These are phyloP conservation scores for Aspergillus uvarum DNA, from an alignment of 2,329 filamentous ascomycete species.

Conservation along the genomic window DNA sequence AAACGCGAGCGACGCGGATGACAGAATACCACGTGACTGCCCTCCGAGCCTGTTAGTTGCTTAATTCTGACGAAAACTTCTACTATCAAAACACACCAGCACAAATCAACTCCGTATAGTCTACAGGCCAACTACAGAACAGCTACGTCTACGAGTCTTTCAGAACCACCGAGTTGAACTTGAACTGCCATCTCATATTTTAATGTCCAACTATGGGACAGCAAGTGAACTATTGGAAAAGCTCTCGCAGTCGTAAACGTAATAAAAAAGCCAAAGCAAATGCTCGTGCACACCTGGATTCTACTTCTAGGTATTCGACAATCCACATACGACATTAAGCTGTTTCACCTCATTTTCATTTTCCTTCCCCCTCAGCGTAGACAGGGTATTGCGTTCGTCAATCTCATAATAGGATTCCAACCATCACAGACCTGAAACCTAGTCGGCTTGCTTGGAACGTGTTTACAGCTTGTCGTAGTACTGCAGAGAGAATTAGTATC, in stretches of 20 bases:
- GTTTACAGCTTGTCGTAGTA: slow-evolving; percentile 99
- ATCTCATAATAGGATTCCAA: slow-evolving; percentile 44
- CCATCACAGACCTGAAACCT: slow-evolving; percentile 41
- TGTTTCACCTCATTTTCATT: slow-evolving; percentile 24
- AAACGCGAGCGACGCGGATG: slow-evolving; percentile 26
- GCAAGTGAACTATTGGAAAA: slow-evolving; percentile 26
- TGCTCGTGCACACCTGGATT: slow-evolving; percentile 30
- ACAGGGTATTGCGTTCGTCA: slow-evolving; percentile 45
- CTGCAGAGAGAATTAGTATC: slow-evolving; percentile 49
- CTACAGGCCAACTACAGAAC: too few species aligned
- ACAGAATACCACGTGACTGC: slow-evolving; percentile 17
- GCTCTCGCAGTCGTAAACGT: slow-evolving; percentile 30
- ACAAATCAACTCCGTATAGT: too few species aligned
- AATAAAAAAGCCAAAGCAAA: slow-evolving; percentile 31
- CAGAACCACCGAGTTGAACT: slow-evolving; percentile 2
- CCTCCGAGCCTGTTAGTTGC: background rate
- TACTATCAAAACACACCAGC: too few species aligned
- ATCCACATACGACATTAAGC: slow-evolving; percentile 34
- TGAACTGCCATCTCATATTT: slow-evolving; percentile 26
- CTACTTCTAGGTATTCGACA: slow-evolving; percentile 33
- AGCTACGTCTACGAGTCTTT: background rate
- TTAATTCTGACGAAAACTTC: too few species aligned
- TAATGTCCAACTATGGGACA: slow-evolving; percentile 33
- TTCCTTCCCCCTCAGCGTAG: slow-evolving; percentile 27
- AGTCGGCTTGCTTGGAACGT: slow-evolving; percentile 42